phyloP scores from a whole-genome alignment of 768 basidiomycete genomes.

The Boletus subparvulus region DNA sequence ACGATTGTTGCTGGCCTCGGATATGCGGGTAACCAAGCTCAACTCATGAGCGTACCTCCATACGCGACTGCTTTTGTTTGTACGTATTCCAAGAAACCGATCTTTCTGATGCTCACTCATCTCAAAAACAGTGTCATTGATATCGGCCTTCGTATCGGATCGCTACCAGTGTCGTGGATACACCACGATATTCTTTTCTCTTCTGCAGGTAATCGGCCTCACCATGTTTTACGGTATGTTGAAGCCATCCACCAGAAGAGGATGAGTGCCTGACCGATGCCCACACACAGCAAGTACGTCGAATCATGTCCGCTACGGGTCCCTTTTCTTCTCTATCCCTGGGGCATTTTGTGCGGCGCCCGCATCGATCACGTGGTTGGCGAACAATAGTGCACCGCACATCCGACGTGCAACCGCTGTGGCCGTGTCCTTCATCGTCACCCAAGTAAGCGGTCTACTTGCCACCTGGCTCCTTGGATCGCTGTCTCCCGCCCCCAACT shows the following conservation, averaged over 20 bases:
- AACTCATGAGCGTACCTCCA: constrained; percentile 55
- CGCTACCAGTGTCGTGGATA: constrained; percentile 51
- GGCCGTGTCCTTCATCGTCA: not conserved
- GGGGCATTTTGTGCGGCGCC: constrained; percentile 41
- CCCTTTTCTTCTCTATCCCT: constrained; percentile 54
- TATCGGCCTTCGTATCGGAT: constrained; percentile 52
- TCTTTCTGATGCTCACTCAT: not conserved
- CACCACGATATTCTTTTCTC: constrained; percentile 42
- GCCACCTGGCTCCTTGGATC: constrained; percentile 3
- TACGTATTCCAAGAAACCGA: constrained; percentile 23
- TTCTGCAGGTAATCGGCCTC: constrained; percentile 50
- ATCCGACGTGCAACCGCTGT: not conserved
- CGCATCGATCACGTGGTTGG: not conserved
- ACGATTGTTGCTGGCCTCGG: constrained; percentile 64
- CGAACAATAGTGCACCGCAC: constrained; percentile 4
- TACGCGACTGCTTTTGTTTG: constrained; percentile 48
- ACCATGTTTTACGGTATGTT: constrained; percentile 51
- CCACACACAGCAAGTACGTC: constrained; percentile 28
- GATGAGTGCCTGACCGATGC: not conserved
- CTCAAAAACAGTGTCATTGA: constrained; percentile 33
- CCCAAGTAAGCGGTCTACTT: not conserved
- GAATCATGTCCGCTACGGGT: constrained; percentile 47
- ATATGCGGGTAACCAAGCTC: constrained; percentile 51
- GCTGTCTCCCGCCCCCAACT: not conserved
- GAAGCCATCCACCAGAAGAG: not conserved